phyloP scores from a whole-genome alignment of 768 basidiomycete genomes.

The Pholiota conissans region DNA sequence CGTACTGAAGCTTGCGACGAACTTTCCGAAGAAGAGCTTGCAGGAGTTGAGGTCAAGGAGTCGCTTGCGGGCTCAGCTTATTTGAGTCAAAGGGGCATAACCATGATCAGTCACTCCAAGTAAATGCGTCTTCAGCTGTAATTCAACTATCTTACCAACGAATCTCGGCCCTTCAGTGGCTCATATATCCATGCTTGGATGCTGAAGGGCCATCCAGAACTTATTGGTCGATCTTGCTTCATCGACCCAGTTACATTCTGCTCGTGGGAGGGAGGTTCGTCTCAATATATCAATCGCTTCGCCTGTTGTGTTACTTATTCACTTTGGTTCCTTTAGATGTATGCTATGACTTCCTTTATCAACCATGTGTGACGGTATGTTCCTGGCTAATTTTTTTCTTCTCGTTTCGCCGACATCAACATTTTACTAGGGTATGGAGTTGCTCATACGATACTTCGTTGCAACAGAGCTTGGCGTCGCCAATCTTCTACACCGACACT shows the following conservation, averaged over 20 bases:
- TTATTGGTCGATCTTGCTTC: constrained; percentile 79
- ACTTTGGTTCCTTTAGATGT: too few relatives aligned
- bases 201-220: constrained; percentile 70
- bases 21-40: constrained; percentile 28
- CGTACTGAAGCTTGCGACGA: constrained; percentile 19
- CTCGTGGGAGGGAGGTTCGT: constrained; percentile 91
- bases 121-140: constrained; percentile 22
- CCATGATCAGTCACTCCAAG: constrained; percentile 89
- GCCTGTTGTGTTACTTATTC: too few relatives aligned
- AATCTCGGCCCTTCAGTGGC: constrained; percentile 49
- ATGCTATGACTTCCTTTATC: constrained; percentile 90
- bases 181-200: constrained; percentile 90
- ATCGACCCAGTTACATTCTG: constrained; percentile 91
- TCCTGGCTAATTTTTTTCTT: background rate
- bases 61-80: constrained; percentile 19
- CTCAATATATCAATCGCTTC: too few relatives aligned
- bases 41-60: constrained; percentile 17
- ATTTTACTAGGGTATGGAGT: constrained; percentile 78
- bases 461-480: constrained; percentile 86
- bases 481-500: constrained; percentile 79
- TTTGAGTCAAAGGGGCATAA: constrained; percentile 62
- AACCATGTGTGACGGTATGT: constrained; percentile 61
- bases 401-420: constrained; percentile 5
- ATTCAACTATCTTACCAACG: background rate
- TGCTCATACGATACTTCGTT: constrained; percentile 87